Percentiles rank a stretch among this genome's conserved stretches.
These are phyloP conservation scores for Chlorella vulgaris DNA, from an alignment of 139 green algal species.

Conservation along the genomic window DNA sequence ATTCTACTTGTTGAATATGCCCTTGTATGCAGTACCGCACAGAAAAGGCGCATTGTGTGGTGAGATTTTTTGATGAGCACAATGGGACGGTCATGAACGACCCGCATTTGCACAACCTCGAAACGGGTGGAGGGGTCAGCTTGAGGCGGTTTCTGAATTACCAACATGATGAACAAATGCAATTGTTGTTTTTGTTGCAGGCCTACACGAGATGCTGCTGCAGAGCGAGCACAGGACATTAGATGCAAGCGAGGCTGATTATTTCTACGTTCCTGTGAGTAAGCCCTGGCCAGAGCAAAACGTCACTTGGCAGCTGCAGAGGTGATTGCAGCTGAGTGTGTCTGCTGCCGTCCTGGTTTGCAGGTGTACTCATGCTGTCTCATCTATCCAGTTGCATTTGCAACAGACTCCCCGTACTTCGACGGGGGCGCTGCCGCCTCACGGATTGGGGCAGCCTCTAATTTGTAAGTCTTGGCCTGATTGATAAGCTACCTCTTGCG, in stretches of 20 bases:
- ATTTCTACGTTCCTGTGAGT: neutral
- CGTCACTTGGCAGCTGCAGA: neutral
- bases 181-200: neutral
- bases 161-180: neutral
- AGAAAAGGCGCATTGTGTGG: neutral
- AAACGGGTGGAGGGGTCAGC: neutral
- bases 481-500: no score
- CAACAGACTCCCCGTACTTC: neutral
- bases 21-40: conserved; percentile 2
- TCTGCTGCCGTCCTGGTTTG: neutral
- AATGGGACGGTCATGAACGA: neutral
- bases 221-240: neutral
- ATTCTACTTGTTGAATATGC: no score
- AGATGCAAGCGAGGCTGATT: neutral
- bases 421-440: neutral
- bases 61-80: neutral
- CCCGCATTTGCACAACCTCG: conserved; percentile 2
- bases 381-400: neutral
- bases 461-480: neutral
- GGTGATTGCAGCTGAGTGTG: neutral
- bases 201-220: neutral
- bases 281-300: neutral
- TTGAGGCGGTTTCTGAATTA: neutral
- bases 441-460: neutral
- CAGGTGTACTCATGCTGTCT: neutral